phyloP scores from a whole-genome alignment of 805 yeast species.

The Wickerhamiella lipophila region DNA sequence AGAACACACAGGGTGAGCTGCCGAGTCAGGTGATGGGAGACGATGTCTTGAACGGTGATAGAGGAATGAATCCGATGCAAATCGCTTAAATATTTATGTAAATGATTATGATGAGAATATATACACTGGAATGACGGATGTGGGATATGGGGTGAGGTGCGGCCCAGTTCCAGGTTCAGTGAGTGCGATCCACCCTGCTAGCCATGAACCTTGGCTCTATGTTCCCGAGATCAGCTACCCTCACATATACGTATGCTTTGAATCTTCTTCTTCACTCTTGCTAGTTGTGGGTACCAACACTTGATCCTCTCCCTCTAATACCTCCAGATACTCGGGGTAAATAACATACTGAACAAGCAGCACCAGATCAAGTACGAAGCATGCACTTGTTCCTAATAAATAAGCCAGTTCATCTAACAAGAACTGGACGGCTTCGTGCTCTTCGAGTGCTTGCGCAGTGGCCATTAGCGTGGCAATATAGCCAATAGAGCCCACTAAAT shows the following conservation, averaged over 20 bases:
- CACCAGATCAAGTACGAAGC: constrained; percentile 21
- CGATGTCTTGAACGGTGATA: neutral
- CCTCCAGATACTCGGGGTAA: constrained; percentile 18
- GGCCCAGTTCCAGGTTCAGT: too few species aligned
- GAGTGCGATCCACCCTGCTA: too few species aligned
- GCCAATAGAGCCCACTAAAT: constrained; percentile 22
- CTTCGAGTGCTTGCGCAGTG: constrained; percentile 19
- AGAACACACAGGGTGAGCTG: constrained; percentile 3
- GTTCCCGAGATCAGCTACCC: too few species aligned
- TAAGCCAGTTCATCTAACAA: constrained; percentile 25
- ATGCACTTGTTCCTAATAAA: constrained; percentile 22
- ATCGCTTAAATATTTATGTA: constrained; percentile 4
- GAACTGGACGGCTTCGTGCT: constrained; percentile 19
- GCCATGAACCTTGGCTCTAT: too few species aligned
- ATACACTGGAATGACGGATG: too few species aligned
- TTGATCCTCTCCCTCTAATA: neutral
- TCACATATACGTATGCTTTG: neutral
- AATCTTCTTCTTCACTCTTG: neutral
- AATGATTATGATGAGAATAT: neutral
- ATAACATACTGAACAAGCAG: constrained; percentile 22
- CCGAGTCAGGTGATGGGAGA: constrained; percentile 10
- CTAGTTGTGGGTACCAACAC: too few species aligned
- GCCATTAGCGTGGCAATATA: constrained; percentile 23
- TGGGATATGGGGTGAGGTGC: too few species aligned
- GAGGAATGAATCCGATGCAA: constrained; percentile 2